Percentiles rank a stretch among this genome's conserved stretches.
phyloP scores from a whole-genome alignment of 352 stramenopile genomes.

The Phytophthora ramorum region DNA sequence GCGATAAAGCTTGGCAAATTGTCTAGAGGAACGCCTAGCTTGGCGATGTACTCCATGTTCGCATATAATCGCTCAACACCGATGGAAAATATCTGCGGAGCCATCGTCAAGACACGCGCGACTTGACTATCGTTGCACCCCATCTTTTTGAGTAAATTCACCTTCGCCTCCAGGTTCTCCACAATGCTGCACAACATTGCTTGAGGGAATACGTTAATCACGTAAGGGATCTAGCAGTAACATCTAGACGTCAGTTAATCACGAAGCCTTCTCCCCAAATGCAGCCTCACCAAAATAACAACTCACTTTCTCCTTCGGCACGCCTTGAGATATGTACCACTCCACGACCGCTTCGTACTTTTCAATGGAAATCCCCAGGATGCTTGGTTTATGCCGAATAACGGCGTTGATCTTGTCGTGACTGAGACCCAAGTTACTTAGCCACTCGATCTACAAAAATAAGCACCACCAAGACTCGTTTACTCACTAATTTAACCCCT shows the following conservation, averaged over 20 bases:
- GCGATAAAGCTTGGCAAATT: conserved; percentile 44
- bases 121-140: conserved; percentile 49
- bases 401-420: conserved; percentile 28
- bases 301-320: conserved; percentile 36
- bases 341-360: conserved; percentile 27
- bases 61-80: conserved; percentile 40
- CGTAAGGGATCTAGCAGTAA: conserved; percentile 52
- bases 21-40: conserved; percentile 41
- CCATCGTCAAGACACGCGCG: conserved; percentile 44
- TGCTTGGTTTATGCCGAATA: conserved; percentile 38
- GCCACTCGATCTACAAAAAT: conserved; percentile 9
- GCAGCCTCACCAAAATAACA: background rate
- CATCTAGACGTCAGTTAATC: background rate
- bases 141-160: conserved; percentile 39
- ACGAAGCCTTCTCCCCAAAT: background rate
- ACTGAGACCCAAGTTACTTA: conserved; percentile 35
- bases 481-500: background rate
- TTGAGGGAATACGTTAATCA: conserved; percentile 60
- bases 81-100: conserved; percentile 50
- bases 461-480: background rate
- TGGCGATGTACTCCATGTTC: conserved; percentile 41
- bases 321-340: conserved; percentile 44
- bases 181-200: conserved; percentile 37
- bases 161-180: conserved; percentile 56
- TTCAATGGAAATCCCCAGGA: conserved; percentile 38